Conservation (phyloP, 345 rosid genomes). For the Sisymbrium altissimum region DNA sequence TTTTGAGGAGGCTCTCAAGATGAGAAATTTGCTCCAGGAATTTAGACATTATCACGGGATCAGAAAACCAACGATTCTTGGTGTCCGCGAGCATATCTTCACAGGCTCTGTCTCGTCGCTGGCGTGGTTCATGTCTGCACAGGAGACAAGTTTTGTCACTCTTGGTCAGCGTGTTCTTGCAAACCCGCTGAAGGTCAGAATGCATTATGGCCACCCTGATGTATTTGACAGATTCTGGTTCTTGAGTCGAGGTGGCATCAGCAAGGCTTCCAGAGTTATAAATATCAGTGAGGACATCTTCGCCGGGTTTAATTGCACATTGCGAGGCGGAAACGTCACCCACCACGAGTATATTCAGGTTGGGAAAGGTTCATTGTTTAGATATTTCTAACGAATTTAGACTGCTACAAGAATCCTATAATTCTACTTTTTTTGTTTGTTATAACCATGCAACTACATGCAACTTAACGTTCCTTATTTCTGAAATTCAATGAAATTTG, state of each 20-base stretch:
- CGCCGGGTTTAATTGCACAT: conserved; percentile 88
- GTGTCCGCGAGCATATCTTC: conserved; percentile 86
- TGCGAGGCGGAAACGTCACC: conserved; percentile 89
- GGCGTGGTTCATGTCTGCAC: conserved; percentile 94
- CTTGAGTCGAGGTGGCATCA: conserved; percentile 79
- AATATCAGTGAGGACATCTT: conserved; percentile 94
- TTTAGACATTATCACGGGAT: conserved; percentile 61
- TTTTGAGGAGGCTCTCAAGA: conserved; percentile 90
- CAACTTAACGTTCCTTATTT: background rate
- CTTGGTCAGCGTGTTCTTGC: conserved; percentile 94
- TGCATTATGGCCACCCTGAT: conserved; percentile 97
- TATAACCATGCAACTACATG: conserved; percentile 1
- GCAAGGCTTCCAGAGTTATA: conserved; percentile 86
- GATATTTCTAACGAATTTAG: conserved; percentile 5
- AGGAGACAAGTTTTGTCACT: conserved; percentile 84
- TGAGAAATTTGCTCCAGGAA: conserved; percentile 92
- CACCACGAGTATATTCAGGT: conserved; percentile 95
- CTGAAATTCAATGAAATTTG: background rate
- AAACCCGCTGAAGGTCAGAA: conserved; percentile 78
- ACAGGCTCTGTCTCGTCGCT: conserved; percentile 94
- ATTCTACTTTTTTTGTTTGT: background rate
- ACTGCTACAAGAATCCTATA: background rate
- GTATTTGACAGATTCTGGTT: conserved; percentile 93
- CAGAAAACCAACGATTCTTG: conserved; percentile 83
- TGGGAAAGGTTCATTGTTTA: conserved; percentile 47